Percentiles rank a stretch among this genome's conserved stretches.
These are phyloP conservation scores for Bremia lactucae DNA, from an alignment of 352 stramenopile genomes.

Conservation along the genomic window DNA sequence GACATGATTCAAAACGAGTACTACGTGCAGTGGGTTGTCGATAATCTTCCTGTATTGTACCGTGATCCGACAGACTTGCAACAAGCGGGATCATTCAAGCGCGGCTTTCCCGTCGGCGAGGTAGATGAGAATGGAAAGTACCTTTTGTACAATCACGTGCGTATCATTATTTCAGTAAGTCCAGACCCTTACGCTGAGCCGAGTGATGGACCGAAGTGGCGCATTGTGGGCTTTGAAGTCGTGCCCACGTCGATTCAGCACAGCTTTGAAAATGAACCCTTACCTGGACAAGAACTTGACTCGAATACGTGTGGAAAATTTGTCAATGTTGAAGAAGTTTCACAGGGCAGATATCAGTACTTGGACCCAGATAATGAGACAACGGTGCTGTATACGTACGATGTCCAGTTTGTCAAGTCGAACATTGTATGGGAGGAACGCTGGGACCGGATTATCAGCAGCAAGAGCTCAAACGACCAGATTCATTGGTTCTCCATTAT, in stretches of 20 bases:
- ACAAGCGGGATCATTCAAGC: conserved; percentile 73
- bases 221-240: conserved; percentile 94
- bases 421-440: conserved; percentile 93
- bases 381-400: conserved; percentile 97
- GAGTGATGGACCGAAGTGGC: conserved; percentile 47
- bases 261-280: conserved; percentile 79
- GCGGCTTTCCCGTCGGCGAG: conserved; percentile 89
- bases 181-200: conserved; percentile 72
- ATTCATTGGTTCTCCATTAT: conserved; percentile 99
- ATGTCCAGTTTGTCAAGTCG: conserved; percentile 93
- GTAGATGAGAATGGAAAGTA: conserved; percentile 86
- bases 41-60: conserved; percentile 87
- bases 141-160: conserved; percentile 97
- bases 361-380: conserved; percentile 52
- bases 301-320: conserved; percentile 84
- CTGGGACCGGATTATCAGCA: conserved; percentile 99
- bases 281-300: conserved; percentile 67
- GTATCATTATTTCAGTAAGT: conserved; percentile 90
- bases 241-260: conserved; percentile 92
- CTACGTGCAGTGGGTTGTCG: conserved; percentile 90
- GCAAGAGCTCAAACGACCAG: conserved; percentile 92
- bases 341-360: conserved; percentile 79
- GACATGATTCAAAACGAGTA: conserved; percentile 92
- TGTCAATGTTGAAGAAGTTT: conserved; percentile 76
- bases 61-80: conserved; percentile 59